These are phyloP conservation scores for Fusarium illudens DNA, from an alignment of 2,329 filamentous ascomycete genomes.

Conservation along the genomic window DNA sequence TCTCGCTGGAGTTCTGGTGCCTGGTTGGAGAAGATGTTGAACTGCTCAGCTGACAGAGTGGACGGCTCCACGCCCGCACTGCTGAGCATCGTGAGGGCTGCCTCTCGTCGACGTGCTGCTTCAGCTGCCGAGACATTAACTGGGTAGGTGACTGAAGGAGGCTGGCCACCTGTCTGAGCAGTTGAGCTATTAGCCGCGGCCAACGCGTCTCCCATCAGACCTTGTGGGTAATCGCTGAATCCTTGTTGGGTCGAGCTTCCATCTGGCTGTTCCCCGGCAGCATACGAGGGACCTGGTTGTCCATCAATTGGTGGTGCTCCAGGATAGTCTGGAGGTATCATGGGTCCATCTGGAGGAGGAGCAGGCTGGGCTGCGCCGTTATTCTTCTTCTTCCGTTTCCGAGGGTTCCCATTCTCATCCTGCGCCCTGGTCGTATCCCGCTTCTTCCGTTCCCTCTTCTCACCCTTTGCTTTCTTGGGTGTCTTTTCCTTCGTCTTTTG, in stretches of 20 bases:
- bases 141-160: conserved; percentile 31
- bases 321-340: conserved; percentile 25
- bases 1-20: conserved; percentile 63
- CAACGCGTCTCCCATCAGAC: conserved; percentile 13
- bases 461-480: conserved; percentile 42
- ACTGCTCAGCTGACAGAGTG: conserved; percentile 63
- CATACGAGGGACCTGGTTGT: conserved; percentile 14
- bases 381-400: conserved; percentile 44
- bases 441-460: conserved; percentile 35
- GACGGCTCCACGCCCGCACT: conserved; percentile 60
- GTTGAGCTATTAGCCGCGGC: conserved; percentile 12
- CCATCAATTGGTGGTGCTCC: conserved; percentile 6
- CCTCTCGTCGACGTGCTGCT: conserved; percentile 58
- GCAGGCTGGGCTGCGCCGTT: conserved; percentile 29
- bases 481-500: conserved; percentile 39
- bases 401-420: conserved; percentile 38
- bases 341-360: conserved; percentile 11
- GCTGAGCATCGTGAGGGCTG: conserved; percentile 57
- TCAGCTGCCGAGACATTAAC: conserved; percentile 55
- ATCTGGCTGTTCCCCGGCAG: conserved; percentile 8
- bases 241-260: conserved; percentile 3
- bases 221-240: conserved; percentile 29
- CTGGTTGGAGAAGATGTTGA: conserved; percentile 68
- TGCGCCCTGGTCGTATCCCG: conserved; percentile 36
- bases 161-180: conserved; percentile 8